Percentiles rank a stretch among this genome's conserved stretches.
These are phyloP conservation scores for Metschnikowia bowlesiae DNA, from an alignment of 805 yeast genomes.

Conservation along the genomic window DNA sequence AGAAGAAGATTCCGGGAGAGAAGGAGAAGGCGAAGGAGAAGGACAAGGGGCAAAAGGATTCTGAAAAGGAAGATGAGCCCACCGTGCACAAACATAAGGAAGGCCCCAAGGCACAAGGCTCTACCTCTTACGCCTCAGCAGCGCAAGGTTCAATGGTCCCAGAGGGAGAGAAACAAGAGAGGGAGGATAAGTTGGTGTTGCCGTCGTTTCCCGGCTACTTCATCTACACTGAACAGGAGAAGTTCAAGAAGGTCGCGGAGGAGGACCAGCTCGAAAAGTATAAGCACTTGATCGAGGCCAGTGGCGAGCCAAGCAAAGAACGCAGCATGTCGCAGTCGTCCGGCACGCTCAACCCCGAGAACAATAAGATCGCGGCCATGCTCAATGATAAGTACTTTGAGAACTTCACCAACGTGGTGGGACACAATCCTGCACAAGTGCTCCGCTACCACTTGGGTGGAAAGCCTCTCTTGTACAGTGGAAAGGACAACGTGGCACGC, in stretches of 20 bases:
- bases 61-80: background rate
- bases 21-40: background rate
- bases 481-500: slow-evolving; percentile 51
- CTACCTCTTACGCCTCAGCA: slow-evolving; percentile 5
- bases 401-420: slow-evolving; percentile 67
- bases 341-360: slow-evolving; percentile 17
- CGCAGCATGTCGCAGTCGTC: slow-evolving; percentile 15
- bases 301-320: slow-evolving; percentile 29
- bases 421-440: slow-evolving; percentile 82
- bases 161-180: slow-evolving; percentile 5
- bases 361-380: slow-evolving; percentile 42
- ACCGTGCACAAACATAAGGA: too few species aligned
- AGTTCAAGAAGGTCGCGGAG: slow-evolving; percentile 47
- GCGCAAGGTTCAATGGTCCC: background rate
- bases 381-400: slow-evolving; percentile 77
- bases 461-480: slow-evolving; percentile 67
- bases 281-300: slow-evolving; percentile 46
- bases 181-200: background rate
- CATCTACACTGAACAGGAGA: slow-evolving; percentile 70
- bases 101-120: too few species aligned
- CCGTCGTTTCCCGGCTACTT: slow-evolving; percentile 64
- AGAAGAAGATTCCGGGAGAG: slow-evolving; percentile 9
- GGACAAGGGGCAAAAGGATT: background rate
- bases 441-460: slow-evolving; percentile 82
- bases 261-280: slow-evolving; percentile 50